These are phyloP conservation scores for Pestalotiopsis sp. DNA, from an alignment of 2,329 filamentous ascomycete species.

Conservation along the genomic window DNA sequence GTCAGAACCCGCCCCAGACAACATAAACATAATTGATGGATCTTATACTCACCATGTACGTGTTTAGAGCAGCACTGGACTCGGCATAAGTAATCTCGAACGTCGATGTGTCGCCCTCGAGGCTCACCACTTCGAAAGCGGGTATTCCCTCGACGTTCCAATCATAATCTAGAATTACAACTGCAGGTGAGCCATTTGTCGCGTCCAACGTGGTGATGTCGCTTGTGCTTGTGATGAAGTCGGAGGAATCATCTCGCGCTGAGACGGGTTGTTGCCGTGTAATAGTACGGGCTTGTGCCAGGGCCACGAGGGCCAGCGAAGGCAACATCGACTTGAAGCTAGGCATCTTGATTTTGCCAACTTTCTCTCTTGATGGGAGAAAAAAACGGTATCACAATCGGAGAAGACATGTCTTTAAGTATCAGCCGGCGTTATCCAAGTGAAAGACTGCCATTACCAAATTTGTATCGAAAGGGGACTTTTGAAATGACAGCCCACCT, in stretches of 20 bases:
- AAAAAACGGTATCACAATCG: background rate
- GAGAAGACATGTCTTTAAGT: background rate
- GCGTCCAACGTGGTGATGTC: background rate
- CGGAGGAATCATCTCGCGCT: background rate
- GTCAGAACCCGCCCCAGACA: background rate
- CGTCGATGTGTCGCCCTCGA: conserved; percentile 17
- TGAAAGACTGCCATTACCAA: background rate
- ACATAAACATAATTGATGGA: background rate
- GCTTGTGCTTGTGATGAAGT: conserved; percentile 1
- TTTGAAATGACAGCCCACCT: background rate
- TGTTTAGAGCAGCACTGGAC: conserved; percentile 13
- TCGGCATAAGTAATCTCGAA: conserved; percentile 20
- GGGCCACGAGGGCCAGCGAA: background rate
- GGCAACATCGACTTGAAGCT: background rate
- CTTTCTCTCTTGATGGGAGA: background rate
- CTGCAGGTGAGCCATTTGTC: background rate
- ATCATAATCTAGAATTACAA: conserved; percentile 15
- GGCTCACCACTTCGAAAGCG: conserved; percentile 15
- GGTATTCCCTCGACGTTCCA: conserved; percentile 17
- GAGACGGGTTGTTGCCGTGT: no score
- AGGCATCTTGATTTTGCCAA: background rate
- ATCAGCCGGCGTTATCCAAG: background rate
- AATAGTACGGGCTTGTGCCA: background rate
- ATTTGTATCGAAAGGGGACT: background rate
- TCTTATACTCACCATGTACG: conserved; percentile 14